Base-by-base conservation (phyloP, 148 eudicot species). In the Camellia sinensis region DNA sequence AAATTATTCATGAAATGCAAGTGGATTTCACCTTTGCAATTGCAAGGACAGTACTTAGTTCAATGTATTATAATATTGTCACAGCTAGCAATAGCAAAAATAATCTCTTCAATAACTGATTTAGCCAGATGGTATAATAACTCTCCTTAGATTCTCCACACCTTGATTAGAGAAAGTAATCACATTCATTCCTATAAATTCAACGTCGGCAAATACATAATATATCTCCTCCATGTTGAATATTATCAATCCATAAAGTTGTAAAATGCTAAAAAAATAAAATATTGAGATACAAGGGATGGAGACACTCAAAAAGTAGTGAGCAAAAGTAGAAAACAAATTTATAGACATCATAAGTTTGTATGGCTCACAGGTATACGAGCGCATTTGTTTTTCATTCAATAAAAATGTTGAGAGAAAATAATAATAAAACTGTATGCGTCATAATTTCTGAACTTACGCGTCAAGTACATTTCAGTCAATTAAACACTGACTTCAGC, bases 81-180 rank as follows among this genome's bases (percentile, higher is more conserved):
- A 29, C 37, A 29, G 37, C 12, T n/a, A 68, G 72, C 72, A 48
- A 0, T 68, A 68, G 72, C 18, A 44, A 43, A n/a, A 69, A 43
- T 37, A 12, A 40, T 40, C 18, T 29, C 9, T 18, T 8, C 3
- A 13, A 6, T 29, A 45, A 67, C 43, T n/a, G 43, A 40, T 67
- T 67, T 14, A 41, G 71, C 71, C 71, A 67, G 48, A 41, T 41
- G 71, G 46, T 45, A 67, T 67, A 41, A 45, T 48, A 41, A 67
- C 71, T 67, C 48, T 67, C 21, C 18, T 5, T 41, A 41, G 71
- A 67, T 67, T 67, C 69, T 48, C 57, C 75, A 72, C 44, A 72
- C 18, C 44, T 60, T 21, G 61, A 3, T 44, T 9, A 18, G 21
- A 18, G n/a, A 48, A 17, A 53, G 14, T 48, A 11, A 6, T 19